Conservation (phyloP, 345 rosid species). For the Reutealis trisperma region DNA sequence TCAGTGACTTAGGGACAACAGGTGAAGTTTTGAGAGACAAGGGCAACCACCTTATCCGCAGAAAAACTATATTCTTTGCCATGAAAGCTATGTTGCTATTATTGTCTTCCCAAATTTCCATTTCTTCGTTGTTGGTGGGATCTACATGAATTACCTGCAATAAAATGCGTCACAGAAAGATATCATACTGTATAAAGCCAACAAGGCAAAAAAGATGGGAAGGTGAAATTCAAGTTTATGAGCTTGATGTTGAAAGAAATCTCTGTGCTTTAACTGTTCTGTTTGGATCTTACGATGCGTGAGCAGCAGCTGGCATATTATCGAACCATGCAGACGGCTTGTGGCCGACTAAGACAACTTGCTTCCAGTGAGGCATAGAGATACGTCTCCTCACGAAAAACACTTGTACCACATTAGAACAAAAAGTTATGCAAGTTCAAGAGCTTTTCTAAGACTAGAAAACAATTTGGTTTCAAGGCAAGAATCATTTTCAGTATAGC, state of each 20-base stretch:
- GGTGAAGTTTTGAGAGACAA: constrained; percentile 83
- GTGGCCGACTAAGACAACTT: constrained; percentile 69
- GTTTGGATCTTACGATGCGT: constrained; percentile 69
- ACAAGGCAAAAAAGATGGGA: background rate
- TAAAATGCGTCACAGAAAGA: background rate
- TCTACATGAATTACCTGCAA: constrained; percentile 81
- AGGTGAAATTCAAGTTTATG: background rate
- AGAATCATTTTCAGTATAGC: background rate
- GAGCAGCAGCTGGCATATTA: constrained; percentile 73
- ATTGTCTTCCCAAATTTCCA: constrained; percentile 73
- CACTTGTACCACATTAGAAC: constrained; percentile 44
- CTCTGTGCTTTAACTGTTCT: constrained; percentile 50
- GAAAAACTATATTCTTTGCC: constrained; percentile 57
- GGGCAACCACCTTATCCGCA: constrained; percentile 63
- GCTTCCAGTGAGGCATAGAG: constrained; percentile 55
- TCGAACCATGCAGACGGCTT: constrained; percentile 51
- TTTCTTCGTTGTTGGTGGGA: constrained; percentile 54
- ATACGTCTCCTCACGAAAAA: constrained; percentile 72
- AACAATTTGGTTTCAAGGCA: background rate
- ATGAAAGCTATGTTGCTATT: constrained; percentile 56
- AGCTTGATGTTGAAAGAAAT: background rate
- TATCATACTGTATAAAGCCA: background rate
- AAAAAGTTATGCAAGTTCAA: constrained; percentile 1
- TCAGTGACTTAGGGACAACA: constrained; percentile 69
- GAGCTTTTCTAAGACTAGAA: background rate